Evolutionary conservation across 2,329 filamentous ascomycete species (phyloP).

Genomic region (Aureobasidium sp.): DNA sequence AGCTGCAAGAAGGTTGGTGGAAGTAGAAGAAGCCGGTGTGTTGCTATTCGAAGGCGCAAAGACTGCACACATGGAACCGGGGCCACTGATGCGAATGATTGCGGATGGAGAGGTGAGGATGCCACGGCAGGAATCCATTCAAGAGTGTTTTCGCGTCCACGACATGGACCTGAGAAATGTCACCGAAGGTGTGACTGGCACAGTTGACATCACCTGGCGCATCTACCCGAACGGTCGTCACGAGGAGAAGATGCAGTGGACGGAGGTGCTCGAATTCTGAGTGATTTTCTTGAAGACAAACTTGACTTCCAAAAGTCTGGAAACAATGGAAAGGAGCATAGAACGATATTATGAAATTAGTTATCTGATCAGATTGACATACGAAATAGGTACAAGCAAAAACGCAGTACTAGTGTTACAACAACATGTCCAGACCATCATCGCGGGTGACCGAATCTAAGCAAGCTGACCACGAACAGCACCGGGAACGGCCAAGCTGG

Average conservation of each 20-base stretch:
- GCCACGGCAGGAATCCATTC: neutral
- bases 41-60: neutral
- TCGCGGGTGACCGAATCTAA: neutral
- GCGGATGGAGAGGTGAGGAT: neutral
- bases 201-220: neutral
- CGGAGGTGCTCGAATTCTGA: neutral
- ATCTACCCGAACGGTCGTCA: neutral
- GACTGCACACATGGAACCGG: neutral
- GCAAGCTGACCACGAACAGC: constrained; percentile 47
- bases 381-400: neutral
- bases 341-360: neutral
- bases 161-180: neutral
- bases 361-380: neutral
- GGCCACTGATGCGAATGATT: neutral
- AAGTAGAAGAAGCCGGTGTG: constrained; percentile 22
- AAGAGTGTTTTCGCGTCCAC: neutral
- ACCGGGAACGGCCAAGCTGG: constrained; percentile 42
- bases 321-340: neutral
- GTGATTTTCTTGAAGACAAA: no score
- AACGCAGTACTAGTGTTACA: neutral
- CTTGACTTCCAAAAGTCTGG: no score
- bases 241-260: neutral
- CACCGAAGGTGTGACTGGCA: neutral
- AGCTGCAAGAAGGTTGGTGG: constrained; percentile 26
- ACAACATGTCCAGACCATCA: neutral